Evolutionary conservation across 164 flowering plant species (phyloP), one percentile per base, ranked within the genome.

Genomic region (Aristolochia contorta): DNA sequence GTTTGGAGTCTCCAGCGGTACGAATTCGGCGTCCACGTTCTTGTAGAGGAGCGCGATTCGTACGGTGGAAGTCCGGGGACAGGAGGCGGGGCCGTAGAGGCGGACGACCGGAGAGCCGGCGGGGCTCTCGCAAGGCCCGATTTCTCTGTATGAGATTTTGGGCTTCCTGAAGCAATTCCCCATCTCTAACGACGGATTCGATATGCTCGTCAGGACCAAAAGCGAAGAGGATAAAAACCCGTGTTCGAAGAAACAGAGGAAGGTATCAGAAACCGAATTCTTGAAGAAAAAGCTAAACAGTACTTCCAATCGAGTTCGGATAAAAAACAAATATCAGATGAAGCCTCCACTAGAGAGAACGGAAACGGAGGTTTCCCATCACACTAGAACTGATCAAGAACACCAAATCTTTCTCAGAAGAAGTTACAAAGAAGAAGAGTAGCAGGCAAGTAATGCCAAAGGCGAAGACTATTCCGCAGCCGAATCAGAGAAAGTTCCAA

Each of bases 201-300:
- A 22, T 27, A 43, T 32, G n/a, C 15, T 61, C 25, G 33, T 45
- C 37, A 7, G 30, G 27, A 63, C 69, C 59, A 52, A 82, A 80
- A 27, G 30, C 30, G 3, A 86, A 84, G 85, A 60, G 65, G 82
- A 23, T 82, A 27, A 85, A 47, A 86, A 85, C 16, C 90, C 82
- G 75, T 86, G 85, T 46, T 81, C 85, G 63, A 85, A 82, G 82
- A 76, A 82, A 60, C 82, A 84, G 77, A 84, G 80, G 85, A 80
- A 75, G 68, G 75, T 37, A 37, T 37, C 30, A 37, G 7, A 37
- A 8, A 4, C 43, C 1, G 10, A 50, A 10, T 19, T 23, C 22
- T 50, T 50, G 21, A 18, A 3, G 23, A 27, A 27, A 27, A 27
- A 27, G 30, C 30, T 27, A 27, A 27, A 2, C 5, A 27, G 30